A percentile compares a stretch with the other conserved stretches of the same genome.
These are phyloP conservation scores for Kitagawia praeruptora DNA, from an alignment of 129 eudicot genomes.

Conservation along the genomic window DNA sequence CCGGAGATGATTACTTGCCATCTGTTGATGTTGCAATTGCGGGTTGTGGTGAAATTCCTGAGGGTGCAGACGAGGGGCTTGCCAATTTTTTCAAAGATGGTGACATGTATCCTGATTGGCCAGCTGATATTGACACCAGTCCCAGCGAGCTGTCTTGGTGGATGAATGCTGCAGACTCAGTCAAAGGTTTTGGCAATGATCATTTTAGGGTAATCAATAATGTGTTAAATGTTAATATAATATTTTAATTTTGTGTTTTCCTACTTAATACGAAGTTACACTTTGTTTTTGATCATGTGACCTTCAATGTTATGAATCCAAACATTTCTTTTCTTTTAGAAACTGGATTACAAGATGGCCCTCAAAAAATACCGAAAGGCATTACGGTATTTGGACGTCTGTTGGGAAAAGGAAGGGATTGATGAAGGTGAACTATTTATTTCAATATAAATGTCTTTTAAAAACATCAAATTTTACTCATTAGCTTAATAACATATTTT, in stretches of 20 bases:
- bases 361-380: conserved; percentile 88
- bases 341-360: conserved; percentile 86
- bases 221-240: background rate
- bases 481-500: too few relatives aligned
- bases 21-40: conserved; percentile 54
- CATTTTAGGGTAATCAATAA: conserved; percentile 54
- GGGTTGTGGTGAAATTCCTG: conserved; percentile 84
- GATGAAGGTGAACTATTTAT: conserved; percentile 60
- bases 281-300: background rate
- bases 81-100: conserved; percentile 79
- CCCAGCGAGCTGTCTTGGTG: conserved; percentile 81
- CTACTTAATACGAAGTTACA: background rate
- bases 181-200: conserved; percentile 67
- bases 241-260: background rate
- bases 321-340: conserved; percentile 34
- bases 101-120: conserved; percentile 89
- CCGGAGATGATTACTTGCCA: conserved; percentile 56
- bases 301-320: background rate
- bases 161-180: conserved; percentile 70
- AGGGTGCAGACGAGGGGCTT: conserved; percentile 81
- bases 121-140: conserved; percentile 56
- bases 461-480: background rate
- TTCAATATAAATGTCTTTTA: background rate
- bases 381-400: conserved; percentile 79
- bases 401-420: conserved; percentile 96